Conservation (phyloP, 306 rosid species). For the Dalbergia oliveri region DNA sequence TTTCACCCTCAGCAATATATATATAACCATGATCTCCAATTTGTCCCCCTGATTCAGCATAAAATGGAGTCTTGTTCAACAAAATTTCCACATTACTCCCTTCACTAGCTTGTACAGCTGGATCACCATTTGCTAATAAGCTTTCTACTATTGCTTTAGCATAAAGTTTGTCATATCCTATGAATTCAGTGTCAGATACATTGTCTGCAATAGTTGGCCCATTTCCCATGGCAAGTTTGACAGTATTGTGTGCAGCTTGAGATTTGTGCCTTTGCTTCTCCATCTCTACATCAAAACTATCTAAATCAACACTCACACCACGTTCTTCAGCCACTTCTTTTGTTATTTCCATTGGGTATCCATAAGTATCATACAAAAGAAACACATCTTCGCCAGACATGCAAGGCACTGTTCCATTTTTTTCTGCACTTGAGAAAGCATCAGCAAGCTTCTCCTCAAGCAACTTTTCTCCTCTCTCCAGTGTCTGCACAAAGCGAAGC, state of each 20-base stretch:
- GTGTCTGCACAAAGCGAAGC: conserved; percentile 90
- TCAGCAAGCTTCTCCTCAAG: conserved; percentile 85
- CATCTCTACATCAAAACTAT: conserved; percentile 90
- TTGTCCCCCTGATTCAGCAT: conserved; percentile 99
- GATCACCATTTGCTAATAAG: conserved; percentile 82
- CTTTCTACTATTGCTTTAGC: conserved; percentile 82
- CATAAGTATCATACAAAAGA: conserved; percentile 93
- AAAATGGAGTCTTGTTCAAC: conserved; percentile 90
- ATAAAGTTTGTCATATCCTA: conserved; percentile 83
- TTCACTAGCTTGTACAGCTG: conserved; percentile 69
- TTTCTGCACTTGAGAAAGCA: conserved; percentile 67
- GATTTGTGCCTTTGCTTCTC: conserved; percentile 96
- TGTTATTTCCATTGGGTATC: conserved; percentile 91
- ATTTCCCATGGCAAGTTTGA: conserved; percentile 77
- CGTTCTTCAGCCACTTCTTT: conserved; percentile 94
- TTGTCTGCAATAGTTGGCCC: conserved; percentile 67
- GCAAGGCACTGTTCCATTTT: conserved; percentile 70
- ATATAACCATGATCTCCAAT: conserved; percentile 90
- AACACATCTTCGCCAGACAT: conserved; percentile 90
- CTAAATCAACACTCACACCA: conserved; percentile 82
- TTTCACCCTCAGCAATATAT: conserved; percentile 66
- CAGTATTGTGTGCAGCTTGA: conserved; percentile 91
- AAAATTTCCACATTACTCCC: conserved; percentile 89
- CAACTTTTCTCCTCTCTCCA: conserved; percentile 91
- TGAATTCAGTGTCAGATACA: conserved; percentile 84